These are phyloP conservation scores for Blastobotrys apis DNA, from an alignment of 1,139 yeast genomes.

Conservation along the genomic window DNA sequence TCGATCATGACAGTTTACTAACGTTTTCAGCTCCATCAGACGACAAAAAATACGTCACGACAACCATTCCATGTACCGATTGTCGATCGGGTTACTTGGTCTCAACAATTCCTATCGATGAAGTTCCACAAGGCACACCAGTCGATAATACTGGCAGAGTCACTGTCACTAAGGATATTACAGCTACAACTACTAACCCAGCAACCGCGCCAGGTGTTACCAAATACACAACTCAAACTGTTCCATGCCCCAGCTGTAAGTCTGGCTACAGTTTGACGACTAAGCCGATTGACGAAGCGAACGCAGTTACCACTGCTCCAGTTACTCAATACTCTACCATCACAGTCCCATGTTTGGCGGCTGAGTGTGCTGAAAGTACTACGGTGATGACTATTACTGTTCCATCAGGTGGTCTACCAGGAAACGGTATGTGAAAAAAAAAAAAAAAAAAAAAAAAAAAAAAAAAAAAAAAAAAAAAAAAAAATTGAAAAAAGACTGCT, in stretches of 20 bases:
- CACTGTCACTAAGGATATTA: background rate
- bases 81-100: background rate
- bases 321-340: conserved; percentile 14
- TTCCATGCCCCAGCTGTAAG: conserved; percentile 10
- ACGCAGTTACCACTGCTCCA: too few relatives aligned
- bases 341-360: conserved; percentile 21
- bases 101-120: conserved; percentile 10
- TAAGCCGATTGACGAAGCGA: too few relatives aligned
- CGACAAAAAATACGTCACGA: too few relatives aligned
- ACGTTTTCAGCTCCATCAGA: too few relatives aligned
- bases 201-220: conserved; percentile 1
- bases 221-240: conserved; percentile 1
- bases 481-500: too few relatives aligned
- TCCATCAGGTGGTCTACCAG: conserved; percentile 1
- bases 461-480: too few relatives aligned
- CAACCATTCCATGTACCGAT: background rate
- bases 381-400: conserved; percentile 16
- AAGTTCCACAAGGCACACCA: conserved; percentile 1
- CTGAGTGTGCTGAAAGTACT: conserved; percentile 15
- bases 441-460: too few relatives aligned
- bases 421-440: conserved; percentile 9
- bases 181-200: background rate
- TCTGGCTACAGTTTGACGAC: too few relatives aligned
- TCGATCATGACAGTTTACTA: too few relatives aligned
- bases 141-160: too few relatives aligned